Base-by-base conservation (phyloP, 2,329 filamentous ascomycete species). In the Colletotrichum sp. region DNA sequence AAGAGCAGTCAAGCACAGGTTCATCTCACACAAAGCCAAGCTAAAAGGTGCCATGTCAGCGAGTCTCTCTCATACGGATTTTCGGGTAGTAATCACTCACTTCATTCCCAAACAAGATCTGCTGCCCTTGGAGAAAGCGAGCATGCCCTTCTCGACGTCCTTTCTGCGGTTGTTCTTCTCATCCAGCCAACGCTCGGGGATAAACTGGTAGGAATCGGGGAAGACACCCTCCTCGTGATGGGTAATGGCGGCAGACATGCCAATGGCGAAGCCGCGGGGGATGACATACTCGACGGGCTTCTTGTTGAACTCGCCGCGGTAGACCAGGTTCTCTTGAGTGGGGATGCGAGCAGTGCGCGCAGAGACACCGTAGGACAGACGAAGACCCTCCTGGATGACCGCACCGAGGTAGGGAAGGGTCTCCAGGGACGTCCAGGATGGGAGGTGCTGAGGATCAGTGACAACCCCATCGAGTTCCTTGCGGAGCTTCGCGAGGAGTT, bases 71-170 rank as follows among this genome's bases (percentile, higher is more conserved):
- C 24, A 24, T 8, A 8, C 16, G 18, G 5, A 36, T 5, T n/a
- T 24, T 10, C 8, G 15, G 44, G 6, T 34, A 6, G 10, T 57
- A 28, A 26, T 8, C 32, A 36, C 78, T 78, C 76, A 85, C 83
- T 85, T 83, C 74, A 82, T 81, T 18, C 88, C 87, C 6, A 89
- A 80, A 71, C 88, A 89, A n/a, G 80, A 80, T 16, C 87, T 79
- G 6, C 82, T 81, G 3, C 86, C 87, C 65, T 84, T 86, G 5
- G 83, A 84, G 76, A 89, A 89, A 2, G 85, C 71, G 16, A 88
- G 80, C 59, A 88, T 82, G 55, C 82, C 83, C n/a, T 81, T 81
- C 32, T 87, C 83, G 1, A 87, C 73, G 2, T 80, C 78, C 59
- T 82, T 83, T 6, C 81, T 81, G 34, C 76, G 78, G 34, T 81